Conservation (phyloP, 129 eudicot genomes). For the Scalesia atractyloides region DNA sequence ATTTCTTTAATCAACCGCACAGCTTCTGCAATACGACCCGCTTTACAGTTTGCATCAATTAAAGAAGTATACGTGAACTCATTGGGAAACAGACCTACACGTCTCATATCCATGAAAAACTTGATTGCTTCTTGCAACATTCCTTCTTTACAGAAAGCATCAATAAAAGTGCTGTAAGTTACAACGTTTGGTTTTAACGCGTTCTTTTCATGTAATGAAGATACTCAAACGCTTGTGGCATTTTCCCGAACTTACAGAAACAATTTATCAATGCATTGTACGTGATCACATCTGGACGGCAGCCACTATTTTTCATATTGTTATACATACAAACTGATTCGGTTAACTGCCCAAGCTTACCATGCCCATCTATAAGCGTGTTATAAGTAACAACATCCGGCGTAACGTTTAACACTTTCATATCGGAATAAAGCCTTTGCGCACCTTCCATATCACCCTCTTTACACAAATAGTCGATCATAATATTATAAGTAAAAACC, state of each 20-base stretch:
- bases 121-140: conserved; percentile 82
- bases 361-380: conserved; percentile 78
- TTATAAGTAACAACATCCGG: conserved; percentile 91
- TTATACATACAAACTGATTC: conserved; percentile 53
- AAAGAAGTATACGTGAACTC: conserved; percentile 83
- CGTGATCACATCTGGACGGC: conserved; percentile 74
- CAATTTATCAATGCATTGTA: conserved; percentile 84
- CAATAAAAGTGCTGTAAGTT: conserved; percentile 87
- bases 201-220: conserved; percentile 61
- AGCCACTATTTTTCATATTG: conserved; percentile 58
- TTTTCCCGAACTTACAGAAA: conserved; percentile 67
- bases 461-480: conserved; percentile 78
- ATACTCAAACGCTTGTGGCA: conserved; percentile 72
- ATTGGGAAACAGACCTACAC: conserved; percentile 78
- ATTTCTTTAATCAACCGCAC: conserved; percentile 72
- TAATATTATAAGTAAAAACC: conserved; percentile 76
- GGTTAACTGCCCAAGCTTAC: conserved; percentile 68
- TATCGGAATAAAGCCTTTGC: conserved; percentile 45
- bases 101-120: conserved; percentile 85
- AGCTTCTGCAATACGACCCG: conserved; percentile 56
- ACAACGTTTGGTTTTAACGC: conserved; percentile 77
- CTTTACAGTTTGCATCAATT: conserved; percentile 77
- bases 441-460: conserved; percentile 72
- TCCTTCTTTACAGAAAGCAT: conserved; percentile 90
- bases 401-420: conserved; percentile 55